Percentiles rank a stretch among this genome's conserved stretches.
These are phyloP conservation scores for Hypoxylon sp. DNA, from an alignment of 2,329 filamentous ascomycete species.

Conservation along the genomic window DNA sequence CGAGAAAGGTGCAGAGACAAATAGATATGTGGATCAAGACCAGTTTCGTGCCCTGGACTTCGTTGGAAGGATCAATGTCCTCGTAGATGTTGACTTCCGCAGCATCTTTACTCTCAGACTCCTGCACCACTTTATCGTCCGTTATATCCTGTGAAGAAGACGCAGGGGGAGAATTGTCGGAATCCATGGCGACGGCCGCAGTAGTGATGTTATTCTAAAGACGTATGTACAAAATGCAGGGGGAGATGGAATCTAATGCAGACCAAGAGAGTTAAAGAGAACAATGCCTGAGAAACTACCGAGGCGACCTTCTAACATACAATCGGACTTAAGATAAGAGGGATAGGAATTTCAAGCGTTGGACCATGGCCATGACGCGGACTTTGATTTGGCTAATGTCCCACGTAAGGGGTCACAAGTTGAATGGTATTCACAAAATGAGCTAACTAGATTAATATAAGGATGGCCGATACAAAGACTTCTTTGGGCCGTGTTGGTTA, in stretches of 20 bases:
- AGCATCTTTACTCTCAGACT: neutral
- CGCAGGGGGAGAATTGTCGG: neutral
- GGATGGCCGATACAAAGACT: neutral
- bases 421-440: neutral
- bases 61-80: conserved; percentile 40
- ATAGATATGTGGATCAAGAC: conserved; percentile 31
- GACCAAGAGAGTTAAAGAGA: neutral
- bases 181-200: neutral
- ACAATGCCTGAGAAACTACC: neutral
- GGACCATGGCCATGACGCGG: neutral
- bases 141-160: neutral
- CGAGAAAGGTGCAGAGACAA: conserved; percentile 43
- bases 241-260: neutral
- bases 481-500: neutral
- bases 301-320: neutral
- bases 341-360: neutral
- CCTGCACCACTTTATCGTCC: too few relatives aligned
- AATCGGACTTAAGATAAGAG: neutral
- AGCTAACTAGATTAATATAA: neutral
- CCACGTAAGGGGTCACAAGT: neutral
- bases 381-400: neutral
- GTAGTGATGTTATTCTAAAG: neutral
- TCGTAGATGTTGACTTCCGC: neutral
- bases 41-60: conserved; percentile 31
- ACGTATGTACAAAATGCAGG: too few relatives aligned